Percentiles rank a stretch among this genome's conserved stretches.
These are phyloP conservation scores for Candida xyloterini DNA, from an alignment of 805 yeast species.

Conservation along the genomic window DNA sequence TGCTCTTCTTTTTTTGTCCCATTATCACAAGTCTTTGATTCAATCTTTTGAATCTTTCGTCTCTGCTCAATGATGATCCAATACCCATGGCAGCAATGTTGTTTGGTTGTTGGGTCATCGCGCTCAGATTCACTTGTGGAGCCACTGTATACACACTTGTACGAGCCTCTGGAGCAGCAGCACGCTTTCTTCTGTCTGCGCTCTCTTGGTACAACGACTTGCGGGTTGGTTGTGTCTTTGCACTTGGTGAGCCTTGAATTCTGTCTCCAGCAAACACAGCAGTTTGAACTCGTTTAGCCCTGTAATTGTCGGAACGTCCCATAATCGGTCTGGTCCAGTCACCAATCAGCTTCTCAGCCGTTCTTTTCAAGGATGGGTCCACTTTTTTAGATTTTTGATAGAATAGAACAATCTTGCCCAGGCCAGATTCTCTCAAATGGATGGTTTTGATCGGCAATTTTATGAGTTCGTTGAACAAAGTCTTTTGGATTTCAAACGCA, in stretches of 20 bases:
- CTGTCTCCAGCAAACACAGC: conserved; percentile 64
- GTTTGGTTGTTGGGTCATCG: conserved; percentile 38
- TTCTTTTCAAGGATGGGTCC: conserved; percentile 79
- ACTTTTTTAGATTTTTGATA: conserved; percentile 89
- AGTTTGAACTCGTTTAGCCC: conserved; percentile 74
- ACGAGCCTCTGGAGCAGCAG: conserved; percentile 92
- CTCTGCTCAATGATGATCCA: conserved; percentile 52
- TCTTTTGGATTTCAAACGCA: conserved; percentile 93
- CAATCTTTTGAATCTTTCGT: conserved; percentile 79
- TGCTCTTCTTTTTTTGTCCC: conserved; percentile 45
- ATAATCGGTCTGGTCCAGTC: conserved; percentile 99
- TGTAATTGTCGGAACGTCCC: conserved; percentile 91
- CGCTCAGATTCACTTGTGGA: conserved; percentile 65
- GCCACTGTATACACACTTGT: conserved; percentile 88
- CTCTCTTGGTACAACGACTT: conserved; percentile 80
- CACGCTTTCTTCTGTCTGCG: conserved; percentile 89
- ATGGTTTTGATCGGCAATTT: conserved; percentile 91
- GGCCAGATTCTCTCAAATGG: conserved; percentile 89
- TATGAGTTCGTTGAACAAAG: conserved; percentile 68
- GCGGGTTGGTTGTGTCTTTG: conserved; percentile 27
- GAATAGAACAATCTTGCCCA: conserved; percentile 90
- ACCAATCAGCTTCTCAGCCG: conserved; percentile 87
- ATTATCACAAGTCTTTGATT: conserved; percentile 53
- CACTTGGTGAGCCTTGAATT: conserved; percentile 40
- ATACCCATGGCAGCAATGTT: conserved; percentile 41